Base-by-base conservation (phyloP, 345 rosid genomes). In the Ceriops zippeliana region DNA sequence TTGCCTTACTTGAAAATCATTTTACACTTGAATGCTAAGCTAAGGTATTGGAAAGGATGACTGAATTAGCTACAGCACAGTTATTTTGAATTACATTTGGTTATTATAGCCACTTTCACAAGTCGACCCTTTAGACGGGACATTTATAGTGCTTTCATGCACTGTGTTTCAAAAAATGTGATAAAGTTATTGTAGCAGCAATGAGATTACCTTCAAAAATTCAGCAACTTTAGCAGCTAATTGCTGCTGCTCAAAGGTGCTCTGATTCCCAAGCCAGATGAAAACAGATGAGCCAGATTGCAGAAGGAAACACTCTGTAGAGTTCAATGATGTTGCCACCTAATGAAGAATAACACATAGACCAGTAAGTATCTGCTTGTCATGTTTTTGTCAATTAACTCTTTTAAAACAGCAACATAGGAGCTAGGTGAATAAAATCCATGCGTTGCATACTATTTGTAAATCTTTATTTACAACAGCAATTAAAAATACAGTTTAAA, bases 181-280 rank as follows among this genome's bases (percentile, higher is more conserved):
- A 26, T 16, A 47, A 24, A 5, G 15, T 15, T 51, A 59, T 32
- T 27, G 30, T 24, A 28, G 8, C 6, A 60, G 42, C 24, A 56
- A 58, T 49, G 30, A 52, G 19, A 63, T 20, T 61, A 92, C 98
- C 98, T 92, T 92, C 72, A 95, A 75, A 79, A 87, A 86, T 65
- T 90, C 99, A 62, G 97, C 93, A 74, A 89, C 78, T 76, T 89
- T 89, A 52, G 92, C 84, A 62, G 98, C 90, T 69, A 85, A 70
- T 69, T 96, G 96, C 79, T 92, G 93, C 78, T 91, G 96, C 81
- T 96, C 98, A 77, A 75, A 86, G 26, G 92, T 77, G 82, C 99
- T 86, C 84, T 92, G 93, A 81, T 80, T 90, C 74, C 99, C 99
- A 79, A 87, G 93, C 99, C 99, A 96, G 31, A 78, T 82, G 79